Conservation (phyloP, 768 basidiomycete species). For the Rhodocollybia butyracea region DNA sequence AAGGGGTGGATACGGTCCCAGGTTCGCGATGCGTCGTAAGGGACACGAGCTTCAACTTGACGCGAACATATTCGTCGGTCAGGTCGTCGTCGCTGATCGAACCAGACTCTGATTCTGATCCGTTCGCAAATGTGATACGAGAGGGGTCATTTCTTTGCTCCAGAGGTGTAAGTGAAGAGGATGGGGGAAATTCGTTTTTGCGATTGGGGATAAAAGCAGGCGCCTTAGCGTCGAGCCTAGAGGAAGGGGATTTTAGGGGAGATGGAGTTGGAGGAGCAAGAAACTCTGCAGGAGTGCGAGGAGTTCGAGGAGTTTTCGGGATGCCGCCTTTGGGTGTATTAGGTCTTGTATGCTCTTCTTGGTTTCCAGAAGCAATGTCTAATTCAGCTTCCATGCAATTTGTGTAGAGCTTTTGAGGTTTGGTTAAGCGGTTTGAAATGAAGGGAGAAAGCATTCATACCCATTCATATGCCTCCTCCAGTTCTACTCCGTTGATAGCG, state of each 20-base stretch:
- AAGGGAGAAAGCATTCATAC: constrained; percentile 37
- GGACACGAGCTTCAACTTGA: constrained; percentile 55
- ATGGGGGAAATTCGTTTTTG: constrained; percentile 7
- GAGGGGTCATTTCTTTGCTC: constrained; percentile 8
- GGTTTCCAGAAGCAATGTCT: constrained; percentile 9
- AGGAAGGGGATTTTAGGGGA: constrained; percentile 12
- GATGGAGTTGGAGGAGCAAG: constrained; percentile 19
- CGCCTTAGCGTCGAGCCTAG: constrained; percentile 37
- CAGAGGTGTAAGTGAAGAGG: not conserved
- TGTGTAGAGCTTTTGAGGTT: constrained; percentile 52
- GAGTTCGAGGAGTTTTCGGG: constrained; percentile 15
- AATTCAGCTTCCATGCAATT: constrained; percentile 64
- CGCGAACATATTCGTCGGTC: constrained; percentile 56
- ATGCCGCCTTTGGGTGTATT: constrained; percentile 7
- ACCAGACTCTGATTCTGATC: constrained; percentile 24
- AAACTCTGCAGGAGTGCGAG: constrained; percentile 32
- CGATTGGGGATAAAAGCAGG: constrained; percentile 35
- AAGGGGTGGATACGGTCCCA: constrained; percentile 21
- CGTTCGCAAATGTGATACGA: constrained; percentile 11
- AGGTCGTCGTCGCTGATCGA: constrained; percentile 44
- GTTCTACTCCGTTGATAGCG: constrained; percentile 58
- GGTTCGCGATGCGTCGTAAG: constrained; percentile 34
- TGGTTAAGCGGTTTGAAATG: not conserved
- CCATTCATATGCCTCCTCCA: constrained; percentile 94
- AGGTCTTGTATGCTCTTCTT: constrained; percentile 19